phyloP scores from a whole-genome alignment of 805 yeast genomes.

The Cyberlindnera euphorbiae region DNA sequence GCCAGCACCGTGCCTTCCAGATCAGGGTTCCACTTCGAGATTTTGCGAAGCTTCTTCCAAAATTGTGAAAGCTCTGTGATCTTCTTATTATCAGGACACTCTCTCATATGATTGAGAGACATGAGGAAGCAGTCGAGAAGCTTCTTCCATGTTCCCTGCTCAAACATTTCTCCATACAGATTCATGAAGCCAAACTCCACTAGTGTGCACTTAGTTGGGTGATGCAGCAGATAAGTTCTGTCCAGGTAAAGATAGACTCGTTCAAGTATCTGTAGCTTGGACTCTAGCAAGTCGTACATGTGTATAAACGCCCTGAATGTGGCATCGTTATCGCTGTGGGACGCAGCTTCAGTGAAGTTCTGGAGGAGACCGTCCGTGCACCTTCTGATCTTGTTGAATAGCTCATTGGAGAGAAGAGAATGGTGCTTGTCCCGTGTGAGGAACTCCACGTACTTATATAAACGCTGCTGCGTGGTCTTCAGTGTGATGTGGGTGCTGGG shows the following conservation, averaged over 20 bases:
- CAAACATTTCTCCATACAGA: constrained; percentile 9
- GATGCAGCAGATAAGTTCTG: constrained; percentile 23
- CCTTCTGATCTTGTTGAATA: constrained; percentile 9
- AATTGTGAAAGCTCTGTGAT: constrained; percentile 1
- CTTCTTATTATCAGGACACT: background rate
- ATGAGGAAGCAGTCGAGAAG: constrained; percentile 5
- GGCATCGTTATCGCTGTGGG: background rate
- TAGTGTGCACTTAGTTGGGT: constrained; percentile 21
- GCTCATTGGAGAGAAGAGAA: constrained; percentile 11
- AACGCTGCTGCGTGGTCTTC: constrained; percentile 7
- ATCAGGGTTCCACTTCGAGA: constrained; percentile 5
- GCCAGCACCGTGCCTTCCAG: constrained; percentile 2
- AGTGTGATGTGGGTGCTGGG: constrained; percentile 1
- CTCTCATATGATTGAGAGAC: constrained; percentile 6
- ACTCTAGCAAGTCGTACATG: constrained; percentile 5
- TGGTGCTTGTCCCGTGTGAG: constrained; percentile 22
- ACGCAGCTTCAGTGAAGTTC: too few relatives aligned
- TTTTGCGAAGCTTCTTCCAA: constrained; percentile 5
- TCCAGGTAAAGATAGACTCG: constrained; percentile 20
- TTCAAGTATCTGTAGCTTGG: constrained; percentile 10
- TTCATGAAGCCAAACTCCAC: constrained; percentile 8
- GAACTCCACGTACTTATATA: constrained; percentile 25
- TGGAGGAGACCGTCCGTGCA: too few relatives aligned
- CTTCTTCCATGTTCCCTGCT: constrained; percentile 6
- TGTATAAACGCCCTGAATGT: constrained; percentile 6